Conservation (phyloP, 257 asterid species). For the Ehretia macrophylla region DNA sequence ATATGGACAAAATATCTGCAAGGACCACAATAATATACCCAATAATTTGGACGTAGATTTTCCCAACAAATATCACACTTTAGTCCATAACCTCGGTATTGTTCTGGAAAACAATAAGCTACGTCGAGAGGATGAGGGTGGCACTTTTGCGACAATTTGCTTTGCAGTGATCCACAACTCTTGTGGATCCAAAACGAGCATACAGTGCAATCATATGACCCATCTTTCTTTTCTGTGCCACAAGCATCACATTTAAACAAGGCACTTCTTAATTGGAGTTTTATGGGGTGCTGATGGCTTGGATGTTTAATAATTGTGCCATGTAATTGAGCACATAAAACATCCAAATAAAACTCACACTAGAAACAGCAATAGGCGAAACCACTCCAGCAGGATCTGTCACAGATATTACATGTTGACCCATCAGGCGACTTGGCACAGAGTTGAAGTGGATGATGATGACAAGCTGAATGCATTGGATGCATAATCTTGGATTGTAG, state of each 20-base stretch:
- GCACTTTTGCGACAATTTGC: too few species aligned
- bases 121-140: neutral
- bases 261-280: neutral
- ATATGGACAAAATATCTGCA: conserved; percentile 1
- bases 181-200: conserved; percentile 8
- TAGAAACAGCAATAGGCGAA: neutral
- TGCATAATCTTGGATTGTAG: neutral
- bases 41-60: fast-evolving
- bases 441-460: neutral
- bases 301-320: neutral
- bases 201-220: neutral
- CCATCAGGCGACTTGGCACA: neutral
- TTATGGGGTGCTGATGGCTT: neutral
- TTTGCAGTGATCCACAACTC: neutral
- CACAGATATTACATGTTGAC: neutral
- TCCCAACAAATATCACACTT: neutral
- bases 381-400: neutral
- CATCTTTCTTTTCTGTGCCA: neutral
- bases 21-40: conserved; percentile 1
- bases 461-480: conserved; percentile 2
- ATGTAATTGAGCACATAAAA: neutral
- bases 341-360: neutral
- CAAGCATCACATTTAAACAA: neutral
- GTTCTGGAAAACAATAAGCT: neutral
- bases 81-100: neutral